Evolutionary conservation across 192 early-diverging fungal species (phyloP), one percentile per base, ranked within the genome.

Genomic region (Backusella tuberculispora): DNA sequence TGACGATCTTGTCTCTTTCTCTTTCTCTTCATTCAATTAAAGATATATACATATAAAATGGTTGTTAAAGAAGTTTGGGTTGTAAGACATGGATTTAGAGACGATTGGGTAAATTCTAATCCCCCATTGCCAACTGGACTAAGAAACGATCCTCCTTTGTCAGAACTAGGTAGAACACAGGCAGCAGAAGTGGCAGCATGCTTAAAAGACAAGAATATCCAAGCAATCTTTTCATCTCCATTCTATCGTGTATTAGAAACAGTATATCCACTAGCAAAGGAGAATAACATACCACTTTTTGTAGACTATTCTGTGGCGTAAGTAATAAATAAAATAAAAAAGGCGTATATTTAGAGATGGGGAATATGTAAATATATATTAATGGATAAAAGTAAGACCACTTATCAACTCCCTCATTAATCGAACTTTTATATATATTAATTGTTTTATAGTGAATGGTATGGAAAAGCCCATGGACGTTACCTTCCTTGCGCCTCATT

Each of bases 191-290:
- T 76, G 12, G 71, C 71, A 60, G 7, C 29, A 8, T 73, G 21
- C 38, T 72, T 80, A 5, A 72, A 72, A 13, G 71, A 69, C 34
- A 76, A 76, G 53, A 21, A 41, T 5, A 73, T 76, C 12, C 15
- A 76, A n/a, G 42, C 43, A 10, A 74, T 80, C n/a, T 80, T 72
- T 71, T 68, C 70, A 19, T 80, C 75, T 17, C 75, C 79, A 38
- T 80, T 80, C 63, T 80, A 80, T 65, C 69, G 79, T 5, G 76
- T 63, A 40, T 26, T 80, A 4, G 46, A 80, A 37, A 69, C 75
- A 21, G 66, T 74, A 8, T 50, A 73, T 73, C 69, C 71, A 15
- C 37, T 76, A 3, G 75, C 71, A 7, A 50, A 80, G 29, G 66
- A 43, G 2, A 53, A 47, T 15, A 38, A 50, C 60, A 63, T 73